These are phyloP conservation scores for Venturia pyrina DNA, from an alignment of 2,329 filamentous ascomycete species.

Conservation along the genomic window DNA sequence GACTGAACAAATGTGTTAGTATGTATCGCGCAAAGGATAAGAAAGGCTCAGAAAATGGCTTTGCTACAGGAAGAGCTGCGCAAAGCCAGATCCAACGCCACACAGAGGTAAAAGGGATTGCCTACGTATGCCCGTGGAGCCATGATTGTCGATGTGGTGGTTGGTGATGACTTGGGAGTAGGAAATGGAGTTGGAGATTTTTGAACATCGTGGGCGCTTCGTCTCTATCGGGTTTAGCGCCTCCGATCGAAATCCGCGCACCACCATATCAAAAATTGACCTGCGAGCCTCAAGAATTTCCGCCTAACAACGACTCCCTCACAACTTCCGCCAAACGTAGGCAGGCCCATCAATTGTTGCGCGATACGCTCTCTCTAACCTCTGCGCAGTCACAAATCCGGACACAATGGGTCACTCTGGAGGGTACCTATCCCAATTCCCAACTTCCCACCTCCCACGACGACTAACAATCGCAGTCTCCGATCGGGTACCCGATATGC, in stretches of 20 bases:
- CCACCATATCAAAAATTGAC: not conserved
- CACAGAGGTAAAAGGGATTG: not conserved
- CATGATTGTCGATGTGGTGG: not conserved
- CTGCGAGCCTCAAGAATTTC: too few species aligned
- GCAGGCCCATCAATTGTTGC: not conserved
- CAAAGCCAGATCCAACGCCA: too few species aligned
- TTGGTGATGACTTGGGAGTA: not conserved
- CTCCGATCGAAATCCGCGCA: not conserved
- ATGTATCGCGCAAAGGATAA: not conserved
- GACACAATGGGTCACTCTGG: slow-evolving; percentile 44
- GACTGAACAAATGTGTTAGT: slow-evolving; percentile 47
- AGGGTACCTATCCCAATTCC: slow-evolving; percentile 18
- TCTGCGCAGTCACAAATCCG: slow-evolving; percentile 4
- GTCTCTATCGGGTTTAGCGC: too few species aligned
- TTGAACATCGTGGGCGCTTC: too few species aligned
- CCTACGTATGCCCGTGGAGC: not conserved
- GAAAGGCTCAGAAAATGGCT: too few species aligned
- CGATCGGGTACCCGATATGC: slow-evolving; percentile 44
- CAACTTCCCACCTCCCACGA: not conserved
- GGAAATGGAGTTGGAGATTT: not conserved
- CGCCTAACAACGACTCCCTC: not conserved
- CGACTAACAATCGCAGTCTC: slow-evolving; percentile 20
- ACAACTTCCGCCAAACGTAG: not conserved
- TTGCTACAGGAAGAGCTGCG: too few species aligned
- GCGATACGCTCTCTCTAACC: not conserved